phyloP scores from a whole-genome alignment of 108 stramenopile species.

The Nannochloropsis gaditana region DNA sequence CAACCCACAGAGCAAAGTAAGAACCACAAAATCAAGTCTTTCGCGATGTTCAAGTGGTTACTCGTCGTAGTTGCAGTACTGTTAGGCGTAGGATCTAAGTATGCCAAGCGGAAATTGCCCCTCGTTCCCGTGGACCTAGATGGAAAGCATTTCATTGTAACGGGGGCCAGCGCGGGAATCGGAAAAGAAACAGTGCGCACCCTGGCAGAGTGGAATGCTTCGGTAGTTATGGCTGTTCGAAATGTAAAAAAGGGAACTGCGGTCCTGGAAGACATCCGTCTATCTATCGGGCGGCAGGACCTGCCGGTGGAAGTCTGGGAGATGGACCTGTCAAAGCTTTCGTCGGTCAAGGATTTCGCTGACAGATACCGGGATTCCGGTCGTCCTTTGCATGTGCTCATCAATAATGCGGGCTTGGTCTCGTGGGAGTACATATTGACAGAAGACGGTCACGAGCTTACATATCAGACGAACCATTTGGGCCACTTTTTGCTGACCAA shows the following conservation, averaged over 20 bases:
- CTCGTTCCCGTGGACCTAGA: conserved; percentile 26
- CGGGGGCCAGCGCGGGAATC: conserved; percentile 44
- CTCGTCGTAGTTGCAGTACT: background rate
- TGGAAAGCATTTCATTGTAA: conserved; percentile 46
- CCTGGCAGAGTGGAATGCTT: conserved; percentile 46
- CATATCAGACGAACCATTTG: conserved; percentile 8
- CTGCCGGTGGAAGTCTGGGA: conserved; percentile 27
- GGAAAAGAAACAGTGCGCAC: conserved; percentile 44
- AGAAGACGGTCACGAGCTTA: conserved; percentile 3
- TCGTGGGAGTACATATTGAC: conserved; percentile 9
- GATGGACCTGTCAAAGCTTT: background rate
- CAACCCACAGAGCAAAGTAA: too few relatives aligned
- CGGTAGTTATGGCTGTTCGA: conserved; percentile 41
- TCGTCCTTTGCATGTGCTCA: background rate
- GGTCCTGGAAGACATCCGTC: conserved; percentile 25
- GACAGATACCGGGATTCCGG: background rate
- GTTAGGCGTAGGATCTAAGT: background rate
- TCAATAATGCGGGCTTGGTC: conserved; percentile 14
- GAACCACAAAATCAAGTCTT: too few relatives aligned
- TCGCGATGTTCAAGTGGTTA: background rate
- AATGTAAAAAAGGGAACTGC: conserved; percentile 28
- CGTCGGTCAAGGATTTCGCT: background rate
- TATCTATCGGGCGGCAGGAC: conserved; percentile 17
- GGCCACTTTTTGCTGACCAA: conserved; percentile 24
- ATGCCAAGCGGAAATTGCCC: conserved; percentile 4